Evolutionary conservation across 2,329 filamentous ascomycete genomes (phyloP), one percentile per base, ranked within the genome.

Genomic region (Pseudopithomyces maydicus): DNA sequence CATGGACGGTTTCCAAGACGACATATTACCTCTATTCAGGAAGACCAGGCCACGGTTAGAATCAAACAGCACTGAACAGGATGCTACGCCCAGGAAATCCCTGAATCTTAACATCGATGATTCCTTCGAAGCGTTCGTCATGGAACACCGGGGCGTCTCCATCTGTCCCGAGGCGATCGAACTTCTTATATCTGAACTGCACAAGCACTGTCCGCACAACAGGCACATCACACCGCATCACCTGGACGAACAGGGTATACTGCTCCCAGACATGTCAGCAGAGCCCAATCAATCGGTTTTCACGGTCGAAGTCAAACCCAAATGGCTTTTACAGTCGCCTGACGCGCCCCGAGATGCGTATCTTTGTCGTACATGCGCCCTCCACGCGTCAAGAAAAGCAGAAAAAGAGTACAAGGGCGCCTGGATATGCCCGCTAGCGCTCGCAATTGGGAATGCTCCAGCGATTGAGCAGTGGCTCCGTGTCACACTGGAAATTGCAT

Each of bases 291-390:
- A 61, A 26, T 49, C 45, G 26, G 65, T 68, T 2, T 57, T 71
- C 46, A 74, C 70, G 2, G 63, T 77, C 23, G 78, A 82, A 58
- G 67, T 81, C 54, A 82, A 82, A 57, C 79, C 80, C 0, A 82
- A 82, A 54, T 82, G 80, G 80, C 71, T 82, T 2, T 55, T 65
- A 6, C 80, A 81, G 53, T 81, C 79, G 5, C 79, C 78, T 1
- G 76, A 75, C 51, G 80, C 80, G 6, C 79, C 79, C 1, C 10
- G 45, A 3, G 54, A 67, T 23, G 72, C 79, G 1, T 70, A 67
- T 17, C 72, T 79, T 14, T 82, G 80, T 57, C 74, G 80, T 4
- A 81, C 78, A 2, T 82, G 80, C 60, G 80, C 80, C 0, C 59
- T 81, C 55, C 74, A 77, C 23, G 75, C 77, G 0, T 70, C 72